These are phyloP conservation scores for Crithidia brevicula DNA, from an alignment of 208 protist species.

Conservation along the genomic window DNA sequence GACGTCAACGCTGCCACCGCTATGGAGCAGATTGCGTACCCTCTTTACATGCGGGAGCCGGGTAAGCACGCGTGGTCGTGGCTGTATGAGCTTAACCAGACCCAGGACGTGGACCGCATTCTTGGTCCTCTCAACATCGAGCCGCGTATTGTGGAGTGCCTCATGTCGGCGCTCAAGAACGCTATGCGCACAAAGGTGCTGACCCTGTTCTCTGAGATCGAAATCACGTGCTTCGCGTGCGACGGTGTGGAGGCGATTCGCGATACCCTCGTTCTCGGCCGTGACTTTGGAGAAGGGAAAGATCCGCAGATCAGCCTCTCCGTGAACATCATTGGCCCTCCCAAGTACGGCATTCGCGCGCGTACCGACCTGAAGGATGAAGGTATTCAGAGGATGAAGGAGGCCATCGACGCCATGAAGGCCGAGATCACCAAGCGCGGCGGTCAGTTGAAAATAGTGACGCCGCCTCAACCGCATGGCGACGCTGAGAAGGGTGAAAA, in stretches of 20 bases:
- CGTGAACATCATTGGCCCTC: conserved; percentile 96
- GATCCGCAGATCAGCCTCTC: conserved; percentile 76
- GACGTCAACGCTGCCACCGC: conserved; percentile 65
- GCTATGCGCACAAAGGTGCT: conserved; percentile 73
- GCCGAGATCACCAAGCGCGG: conserved; percentile 88
- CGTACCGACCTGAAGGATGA: conserved; percentile 94
- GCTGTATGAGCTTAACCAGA: conserved; percentile 79
- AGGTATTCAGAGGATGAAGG: conserved; percentile 88
- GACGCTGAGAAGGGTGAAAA: conserved; percentile 52
- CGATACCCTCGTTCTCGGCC: conserved; percentile 91
- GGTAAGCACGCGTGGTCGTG: conserved; percentile 84
- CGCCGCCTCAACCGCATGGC: conserved; percentile 78
- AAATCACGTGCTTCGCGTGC: conserved; percentile 98
- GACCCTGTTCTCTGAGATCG: conserved; percentile 95
- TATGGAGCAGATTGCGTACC: conserved; percentile 96
- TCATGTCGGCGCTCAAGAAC: conserved; percentile 90
- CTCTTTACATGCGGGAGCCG: conserved; percentile 90
- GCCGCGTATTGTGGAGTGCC: conserved; percentile 57
- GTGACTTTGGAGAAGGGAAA: conserved; percentile 78
- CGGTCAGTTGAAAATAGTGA: conserved; percentile 88
- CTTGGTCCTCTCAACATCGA: conserved; percentile 71
- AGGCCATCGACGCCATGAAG: conserved; percentile 92
- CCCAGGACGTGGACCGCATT: conserved; percentile 68
- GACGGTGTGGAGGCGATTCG: conserved; percentile 99
- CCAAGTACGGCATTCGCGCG: conserved; percentile 95